These are phyloP conservation scores for Alloascoidea hylecoeti DNA, from an alignment of 805 yeast species.

Conservation along the genomic window DNA sequence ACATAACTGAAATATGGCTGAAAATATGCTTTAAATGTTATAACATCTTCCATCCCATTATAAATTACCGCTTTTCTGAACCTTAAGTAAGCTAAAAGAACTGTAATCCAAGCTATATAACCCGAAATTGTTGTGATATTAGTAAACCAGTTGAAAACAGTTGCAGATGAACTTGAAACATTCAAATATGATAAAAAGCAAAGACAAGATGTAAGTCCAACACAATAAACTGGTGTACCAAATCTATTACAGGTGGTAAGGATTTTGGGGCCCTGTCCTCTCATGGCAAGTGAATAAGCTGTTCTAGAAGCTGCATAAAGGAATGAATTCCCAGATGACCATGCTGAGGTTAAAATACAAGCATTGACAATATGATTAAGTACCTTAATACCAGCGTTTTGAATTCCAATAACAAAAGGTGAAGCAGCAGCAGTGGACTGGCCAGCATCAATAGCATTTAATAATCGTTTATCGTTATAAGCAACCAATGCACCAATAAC, in stretches of 20 bases:
- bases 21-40: slow-evolving; percentile 38
- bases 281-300: slow-evolving; percentile 41
- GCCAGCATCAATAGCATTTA: slow-evolving; percentile 31
- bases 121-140: slow-evolving; percentile 56
- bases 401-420: slow-evolving; percentile 28
- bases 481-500: slow-evolving; percentile 48
- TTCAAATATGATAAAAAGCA: too few species aligned
- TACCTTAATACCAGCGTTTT: slow-evolving; percentile 27
- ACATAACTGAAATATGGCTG: slow-evolving; percentile 49
- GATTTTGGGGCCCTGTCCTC: slow-evolving; percentile 42
- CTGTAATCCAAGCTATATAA: slow-evolving; percentile 46
- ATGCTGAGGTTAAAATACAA: slow-evolving; percentile 42
- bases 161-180: slow-evolving; percentile 33
- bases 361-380: slow-evolving; percentile 41
- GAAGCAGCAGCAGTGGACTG: slow-evolving; percentile 27
- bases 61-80: slow-evolving; percentile 48
- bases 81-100: slow-evolving; percentile 37
- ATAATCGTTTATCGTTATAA: slow-evolving; percentile 32
- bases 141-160: slow-evolving; percentile 50
- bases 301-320: slow-evolving; percentile 54
- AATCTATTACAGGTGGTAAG: too few species aligned
- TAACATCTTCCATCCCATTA: slow-evolving; percentile 38
- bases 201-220: too few species aligned
- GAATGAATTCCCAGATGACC: slow-evolving; percentile 54
- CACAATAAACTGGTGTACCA: too few species aligned